Evolutionary conservation across 768 basidiomycete genomes (phyloP), one percentile per base, ranked within the genome.

Genomic region (Xerocomus potaroensis): DNA sequence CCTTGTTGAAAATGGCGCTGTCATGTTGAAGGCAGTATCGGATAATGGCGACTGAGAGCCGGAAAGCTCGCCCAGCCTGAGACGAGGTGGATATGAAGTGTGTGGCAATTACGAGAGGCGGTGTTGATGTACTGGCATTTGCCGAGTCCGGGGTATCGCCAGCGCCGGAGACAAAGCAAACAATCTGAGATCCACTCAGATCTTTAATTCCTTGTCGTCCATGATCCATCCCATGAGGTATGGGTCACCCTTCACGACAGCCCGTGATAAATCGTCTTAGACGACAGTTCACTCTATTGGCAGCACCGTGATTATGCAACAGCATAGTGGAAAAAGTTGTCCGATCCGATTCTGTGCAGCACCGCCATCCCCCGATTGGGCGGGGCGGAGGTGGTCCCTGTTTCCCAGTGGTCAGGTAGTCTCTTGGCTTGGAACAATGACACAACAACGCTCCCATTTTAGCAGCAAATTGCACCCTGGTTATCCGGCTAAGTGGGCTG

Each of bases 141-240:
- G 8, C 66, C 66, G 66, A 30, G 40, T 61, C 51, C 64, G 64
- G 64, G 64, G 64, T 36, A 52, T 61, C 44, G 40, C 45, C 61
- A 64, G 58, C 57, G 51, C 64, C 64, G 64, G 64, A 60, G 39
- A 55, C 60, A 65, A 54, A 57, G 37, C 18, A 55, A 61, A 56
- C 50, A 56, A 65, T 65, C 64, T 65, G 6, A 65, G 62, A 66
- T 66, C 43, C 31, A n/a, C 14, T 3, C 15, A 47, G 49, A 61
- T 60, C 47, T n/a, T 9, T 27, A 50, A 62, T 59, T 8, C 27
- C 30, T 43, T 33, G 2, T 24, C 18, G 32, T 21, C 40, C 27
- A n/a, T n/a, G n/a, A n/a, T 43, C 35, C 48, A 19, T 39, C 24
- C 36, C 45, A 37, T 47, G 50, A 22, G 24, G 37, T 43, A 26